Evolutionary conservation across 345 rosid species (phyloP), one percentile per base, ranked within the genome.

Genomic region (Sapria himalayana): DNA sequence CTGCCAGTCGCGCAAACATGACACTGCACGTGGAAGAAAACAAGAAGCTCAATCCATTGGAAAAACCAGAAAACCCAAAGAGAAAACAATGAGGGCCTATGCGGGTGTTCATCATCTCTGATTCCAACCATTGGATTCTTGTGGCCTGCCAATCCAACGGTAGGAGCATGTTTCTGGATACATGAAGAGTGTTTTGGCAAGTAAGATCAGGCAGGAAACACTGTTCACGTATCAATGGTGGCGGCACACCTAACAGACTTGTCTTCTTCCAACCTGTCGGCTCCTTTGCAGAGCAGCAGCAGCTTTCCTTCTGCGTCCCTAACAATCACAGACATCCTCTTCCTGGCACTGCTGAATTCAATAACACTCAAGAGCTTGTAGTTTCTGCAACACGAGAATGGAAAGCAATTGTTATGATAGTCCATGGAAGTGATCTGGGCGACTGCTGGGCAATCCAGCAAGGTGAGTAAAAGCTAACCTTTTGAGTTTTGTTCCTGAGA

Each of bases 261-360:
- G n/a, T n/a, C n/a, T n/a, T n/a, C n/a, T n/a, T n/a, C n/a, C n/a
- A 49, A 78, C 94, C 94, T 81, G 74, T 86, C 97, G 7, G 97
- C 94, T 4, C 97, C 97, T 78, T 86, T 86, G 48, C 78, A 70
- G 48, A 86, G 75, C 40, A 86, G 67, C 7, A 86, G 71, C 33
- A 78, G 71, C 60, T 71, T 74, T 29, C 80, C 91, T 33, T 73
- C 78, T 37, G 72, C 75, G 43, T 69, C 43, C 56, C 70, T 64
- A 33, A 81, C 74, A 45, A 86, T 62, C 41, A 86, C 97, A 22
- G 97, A 81, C 97, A 86, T 86, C 66, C 97, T 64, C 64, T 65
- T 69, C 63, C 91, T 65, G 9, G 61, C 62, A 63, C 70, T 78
- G 50, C 64, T 86, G 62, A 86, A 86, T 62, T 81, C 94, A 33